Base-by-base conservation (phyloP, 1,284 basidiomycete species). In the Microbotryum silenes-acaulis region DNA sequence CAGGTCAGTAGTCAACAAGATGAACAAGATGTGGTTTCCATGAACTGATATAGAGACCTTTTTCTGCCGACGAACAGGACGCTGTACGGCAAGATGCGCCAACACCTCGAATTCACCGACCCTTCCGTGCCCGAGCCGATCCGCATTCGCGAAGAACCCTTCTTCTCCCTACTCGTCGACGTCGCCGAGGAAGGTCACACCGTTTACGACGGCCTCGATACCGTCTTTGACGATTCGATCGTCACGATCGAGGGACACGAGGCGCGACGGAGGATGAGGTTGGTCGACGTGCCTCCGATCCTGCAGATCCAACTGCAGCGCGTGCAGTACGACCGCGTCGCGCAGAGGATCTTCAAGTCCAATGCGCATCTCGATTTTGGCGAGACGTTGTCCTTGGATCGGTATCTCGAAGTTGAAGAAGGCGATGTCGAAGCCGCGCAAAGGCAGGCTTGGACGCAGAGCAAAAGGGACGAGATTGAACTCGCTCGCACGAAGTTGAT, bases 271-370 rank as follows among this genome's bases (percentile, higher is more conserved):
- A 86, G 91, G 68, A 88, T 96, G 48, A 82, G 87, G 14, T 80
- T 97, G 45, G 83, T 94, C 8, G 84, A 91, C 62, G 79, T 93
- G 25, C 94, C 94, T 1, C 89, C 91, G 1, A 76, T 97, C 60
- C 77, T 99, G 37, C 96, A 99, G 74, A 89, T 99, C 54, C 94
- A 97, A 74, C 81, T 98, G 42, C 89, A 94, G 82, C 82, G 94
- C 63, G 96, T 93, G 1, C 94, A 97, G 83, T 99, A 94, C 78
- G 93, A 99, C 74, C 83, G 91, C 18, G 85, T 87, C 68, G 88
- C 86, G 0, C 80, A 88, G 60, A 85, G 91, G 66, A 86, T 92
- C 20, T 93, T 88, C 79, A 99, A 99, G 76, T 92, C 89, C 12
- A 94, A 98, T 73, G 91, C 91, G 1, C 94, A 93, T 73, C 85